These are phyloP conservation scores for Silene noctiflora DNA, from an alignment of 179 eudicot genomes.

Conservation along the genomic window DNA sequence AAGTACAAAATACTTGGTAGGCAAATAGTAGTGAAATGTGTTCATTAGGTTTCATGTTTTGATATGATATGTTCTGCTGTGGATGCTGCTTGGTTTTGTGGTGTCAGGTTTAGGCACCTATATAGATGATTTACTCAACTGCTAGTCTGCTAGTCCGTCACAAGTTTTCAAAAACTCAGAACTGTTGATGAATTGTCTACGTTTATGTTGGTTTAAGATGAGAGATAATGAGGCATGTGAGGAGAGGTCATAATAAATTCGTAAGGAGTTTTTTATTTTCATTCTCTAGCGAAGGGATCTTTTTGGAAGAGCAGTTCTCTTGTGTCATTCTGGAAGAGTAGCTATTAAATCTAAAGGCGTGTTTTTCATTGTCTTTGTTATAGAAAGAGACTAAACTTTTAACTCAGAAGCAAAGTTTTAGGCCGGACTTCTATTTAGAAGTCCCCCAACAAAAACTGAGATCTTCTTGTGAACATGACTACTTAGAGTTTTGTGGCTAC, in stretches of 20 bases:
- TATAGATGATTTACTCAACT: not conserved
- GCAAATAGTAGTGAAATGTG: not conserved
- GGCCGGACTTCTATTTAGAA: no score
- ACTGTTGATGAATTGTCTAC: slow-evolving; percentile 1
- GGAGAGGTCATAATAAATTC: no score
- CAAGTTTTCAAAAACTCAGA: not conserved
- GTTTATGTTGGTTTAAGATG: not conserved
- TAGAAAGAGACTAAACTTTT: not conserved
- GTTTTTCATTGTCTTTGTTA: not conserved
- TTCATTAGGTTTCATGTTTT: not conserved
- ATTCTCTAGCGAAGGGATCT: no score
- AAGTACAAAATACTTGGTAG: not conserved
- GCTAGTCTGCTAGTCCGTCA: not conserved
- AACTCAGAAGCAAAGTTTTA: not conserved
- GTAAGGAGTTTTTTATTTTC: no score
- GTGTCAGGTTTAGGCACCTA: not conserved
- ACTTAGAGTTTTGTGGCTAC: not conserved
- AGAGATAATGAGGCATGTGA: no score
- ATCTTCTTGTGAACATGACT: not conserved
- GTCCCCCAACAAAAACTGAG: not conserved
- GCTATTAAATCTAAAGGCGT: not conserved
- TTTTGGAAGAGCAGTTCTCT: not conserved
- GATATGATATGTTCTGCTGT: not conserved
- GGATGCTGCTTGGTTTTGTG: not conserved
- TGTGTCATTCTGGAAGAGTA: no score